These are phyloP conservation scores for Volvox carteri DNA, from an alignment of 163 green algal species.

Conservation along the genomic window DNA sequence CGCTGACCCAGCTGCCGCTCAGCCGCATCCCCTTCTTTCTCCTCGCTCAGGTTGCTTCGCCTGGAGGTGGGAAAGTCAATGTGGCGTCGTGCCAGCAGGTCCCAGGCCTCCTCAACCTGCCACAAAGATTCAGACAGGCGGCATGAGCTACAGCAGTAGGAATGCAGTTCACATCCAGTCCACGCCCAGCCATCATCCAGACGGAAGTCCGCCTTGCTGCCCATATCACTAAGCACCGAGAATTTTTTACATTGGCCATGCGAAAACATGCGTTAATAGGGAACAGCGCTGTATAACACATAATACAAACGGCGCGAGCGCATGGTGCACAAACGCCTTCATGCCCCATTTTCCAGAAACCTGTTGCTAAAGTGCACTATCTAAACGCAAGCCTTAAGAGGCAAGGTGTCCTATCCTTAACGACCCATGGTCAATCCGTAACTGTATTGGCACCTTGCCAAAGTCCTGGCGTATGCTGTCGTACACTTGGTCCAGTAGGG, in stretches of 20 bases:
- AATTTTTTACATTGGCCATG: too few relatives aligned
- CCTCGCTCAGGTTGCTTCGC: background rate
- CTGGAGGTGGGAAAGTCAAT: conserved; percentile 3
- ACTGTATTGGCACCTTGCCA: conserved; percentile 25
- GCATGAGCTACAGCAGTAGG: background rate
- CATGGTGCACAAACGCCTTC: too few relatives aligned
- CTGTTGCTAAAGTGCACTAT: too few relatives aligned
- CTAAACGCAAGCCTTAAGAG: too few relatives aligned
- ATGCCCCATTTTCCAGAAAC: too few relatives aligned
- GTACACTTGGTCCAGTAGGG: conserved; percentile 67
- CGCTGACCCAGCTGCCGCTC: conserved; percentile 24
- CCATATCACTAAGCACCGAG: too few relatives aligned
- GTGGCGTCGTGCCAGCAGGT: conserved; percentile 66
- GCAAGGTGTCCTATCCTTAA: too few relatives aligned
- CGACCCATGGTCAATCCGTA: background rate
- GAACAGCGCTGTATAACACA: too few relatives aligned
- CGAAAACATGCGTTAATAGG: too few relatives aligned
- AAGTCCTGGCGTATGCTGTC: conserved; percentile 69
- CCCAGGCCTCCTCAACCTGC: conserved; percentile 61
- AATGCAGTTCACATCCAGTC: background rate
- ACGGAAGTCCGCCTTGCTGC: background rate
- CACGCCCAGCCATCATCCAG: background rate
- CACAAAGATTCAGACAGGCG: background rate
- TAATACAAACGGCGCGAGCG: too few relatives aligned
- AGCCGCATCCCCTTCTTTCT: background rate